Percentiles rank a stretch among this genome's conserved stretches.
Conservation (phyloP, 2,329 filamentous ascomycete species). For the Colletotrichum camelliae region DNA sequence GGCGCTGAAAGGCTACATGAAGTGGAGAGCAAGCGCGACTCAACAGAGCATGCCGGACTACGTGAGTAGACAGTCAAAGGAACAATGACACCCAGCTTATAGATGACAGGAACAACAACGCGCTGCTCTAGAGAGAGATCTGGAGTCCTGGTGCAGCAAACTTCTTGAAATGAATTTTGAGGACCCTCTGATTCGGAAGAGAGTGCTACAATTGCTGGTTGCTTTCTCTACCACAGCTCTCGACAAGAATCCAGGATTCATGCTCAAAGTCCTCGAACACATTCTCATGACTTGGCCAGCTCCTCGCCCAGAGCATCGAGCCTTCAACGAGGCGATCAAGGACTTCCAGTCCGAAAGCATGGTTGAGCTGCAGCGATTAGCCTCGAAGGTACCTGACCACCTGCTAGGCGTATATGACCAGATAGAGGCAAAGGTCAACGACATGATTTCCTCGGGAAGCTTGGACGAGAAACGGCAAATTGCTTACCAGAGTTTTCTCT, state of each 20-base stretch:
- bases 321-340: slow-evolving; percentile 88
- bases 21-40: slow-evolving; percentile 62
- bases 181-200: slow-evolving; percentile 84
- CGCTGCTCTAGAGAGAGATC: slow-evolving; percentile 63
- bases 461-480: slow-evolving; percentile 84
- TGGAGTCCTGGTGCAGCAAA: slow-evolving; percentile 76
- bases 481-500: slow-evolving; percentile 87
- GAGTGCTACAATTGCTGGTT: slow-evolving; percentile 81
- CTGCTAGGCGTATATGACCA: slow-evolving; percentile 88
- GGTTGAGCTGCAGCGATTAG: slow-evolving; percentile 86
- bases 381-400: slow-evolving; percentile 89
- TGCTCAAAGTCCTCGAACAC: slow-evolving; percentile 88
- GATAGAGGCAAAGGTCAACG: slow-evolving; percentile 81
- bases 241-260: slow-evolving; percentile 78
- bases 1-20: slow-evolving; percentile 85
- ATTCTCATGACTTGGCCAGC: slow-evolving; percentile 84
- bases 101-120: slow-evolving; percentile 52
- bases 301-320: slow-evolving; percentile 71
- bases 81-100: neutral
- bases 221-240: slow-evolving; percentile 84
- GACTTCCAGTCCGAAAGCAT: slow-evolving; percentile 86
- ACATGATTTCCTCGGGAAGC: slow-evolving; percentile 75
- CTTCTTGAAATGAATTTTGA: slow-evolving; percentile 76
- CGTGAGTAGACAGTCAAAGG: neutral
- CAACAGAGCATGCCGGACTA: slow-evolving; percentile 23